These are phyloP conservation scores for Pseudogymnoascus sp. DNA, from an alignment of 2,329 filamentous ascomycete species.

Conservation along the genomic window DNA sequence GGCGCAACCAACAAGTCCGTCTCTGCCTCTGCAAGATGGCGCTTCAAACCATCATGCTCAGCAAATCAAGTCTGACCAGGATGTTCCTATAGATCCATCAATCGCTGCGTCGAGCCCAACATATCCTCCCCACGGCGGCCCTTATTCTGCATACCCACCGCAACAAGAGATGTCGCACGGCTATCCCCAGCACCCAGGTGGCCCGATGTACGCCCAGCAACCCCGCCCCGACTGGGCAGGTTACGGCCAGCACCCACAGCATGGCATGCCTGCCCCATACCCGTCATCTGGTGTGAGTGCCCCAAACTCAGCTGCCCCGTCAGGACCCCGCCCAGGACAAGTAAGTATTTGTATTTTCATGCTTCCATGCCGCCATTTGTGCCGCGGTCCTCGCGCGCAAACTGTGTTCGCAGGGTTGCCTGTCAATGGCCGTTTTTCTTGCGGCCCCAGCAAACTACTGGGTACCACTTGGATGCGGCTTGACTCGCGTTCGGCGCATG, in stretches of 20 bases:
- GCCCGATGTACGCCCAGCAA: conserved; percentile 53
- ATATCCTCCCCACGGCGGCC: conserved; percentile 62
- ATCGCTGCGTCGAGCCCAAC: conserved; percentile 89
- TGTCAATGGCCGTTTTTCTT: not conserved
- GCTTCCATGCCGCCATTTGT: not conserved
- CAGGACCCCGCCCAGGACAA: conserved; percentile 46
- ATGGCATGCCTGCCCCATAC: conserved; percentile 26
- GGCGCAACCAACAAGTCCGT: conserved; percentile 99
- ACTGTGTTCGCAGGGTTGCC: not conserved
- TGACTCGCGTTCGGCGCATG: not conserved
- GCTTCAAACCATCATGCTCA: conserved; percentile 65
- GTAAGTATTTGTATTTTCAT: conserved; percentile 35
- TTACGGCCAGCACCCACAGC: conserved; percentile 44
- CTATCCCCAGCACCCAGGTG: conserved; percentile 52
- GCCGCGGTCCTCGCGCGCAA: conserved; percentile 1
- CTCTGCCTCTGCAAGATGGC: conserved; percentile 76
- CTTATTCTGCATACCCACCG: conserved; percentile 81
- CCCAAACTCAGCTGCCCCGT: conserved; percentile 44
- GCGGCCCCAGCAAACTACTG: not conserved
- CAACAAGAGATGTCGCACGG: conserved; percentile 79
- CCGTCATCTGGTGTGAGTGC: conserved; percentile 30
- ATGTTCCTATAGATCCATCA: conserved; percentile 98
- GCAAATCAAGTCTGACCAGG: conserved; percentile 85
- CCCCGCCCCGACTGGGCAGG: conserved; percentile 66
- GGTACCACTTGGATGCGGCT: not conserved